These are phyloP conservation scores for Thecamonas trahens DNA, from an alignment of 78 protist species.

Conservation along the genomic window DNA sequence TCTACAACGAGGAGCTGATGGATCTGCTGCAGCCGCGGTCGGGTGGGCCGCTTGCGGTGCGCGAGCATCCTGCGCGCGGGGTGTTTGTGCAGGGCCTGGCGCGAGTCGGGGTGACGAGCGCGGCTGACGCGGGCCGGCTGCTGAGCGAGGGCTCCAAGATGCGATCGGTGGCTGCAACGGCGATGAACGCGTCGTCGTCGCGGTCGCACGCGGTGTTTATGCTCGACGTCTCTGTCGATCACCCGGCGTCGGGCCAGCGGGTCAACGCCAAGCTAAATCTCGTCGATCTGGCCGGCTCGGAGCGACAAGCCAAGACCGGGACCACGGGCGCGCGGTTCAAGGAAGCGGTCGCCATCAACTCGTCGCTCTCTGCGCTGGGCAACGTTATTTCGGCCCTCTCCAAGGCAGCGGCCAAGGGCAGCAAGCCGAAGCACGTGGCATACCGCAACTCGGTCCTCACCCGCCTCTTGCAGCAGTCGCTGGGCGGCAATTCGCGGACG, in stretches of 20 bases:
- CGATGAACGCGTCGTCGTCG: slow-evolving; percentile 54
- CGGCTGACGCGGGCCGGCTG: neutral
- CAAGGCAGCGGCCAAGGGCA: neutral
- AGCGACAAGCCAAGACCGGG: slow-evolving; percentile 58
- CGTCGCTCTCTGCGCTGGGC: slow-evolving; percentile 72
- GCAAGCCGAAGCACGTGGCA: slow-evolving; percentile 41
- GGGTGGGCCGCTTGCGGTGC: neutral
- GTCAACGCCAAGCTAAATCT: neutral
- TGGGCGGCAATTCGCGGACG: slow-evolving; percentile 58
- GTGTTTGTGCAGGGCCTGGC: slow-evolving; percentile 15
- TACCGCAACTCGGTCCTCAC: slow-evolving; percentile 89
- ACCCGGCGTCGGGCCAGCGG: no score
- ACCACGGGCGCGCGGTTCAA: slow-evolving; percentile 63
- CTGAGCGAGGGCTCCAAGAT: slow-evolving; percentile 23
- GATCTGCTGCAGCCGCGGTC: slow-evolving; percentile 26
- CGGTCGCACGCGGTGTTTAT: slow-evolving; percentile 60
- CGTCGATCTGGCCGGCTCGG: slow-evolving; percentile 5
- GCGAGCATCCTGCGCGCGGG: slow-evolving; percentile 23
- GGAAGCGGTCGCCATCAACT: slow-evolving; percentile 68
- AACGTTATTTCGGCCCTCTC: slow-evolving; percentile 64
- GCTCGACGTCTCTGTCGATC: slow-evolving; percentile 4
- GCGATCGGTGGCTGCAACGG: slow-evolving; percentile 52
- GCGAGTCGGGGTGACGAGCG: neutral
- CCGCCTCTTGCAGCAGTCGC: slow-evolving; percentile 24
- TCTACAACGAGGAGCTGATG: slow-evolving; percentile 53